These are phyloP conservation scores for Avicennia marina DNA, from an alignment of 257 asterid genomes.

Conservation along the genomic window DNA sequence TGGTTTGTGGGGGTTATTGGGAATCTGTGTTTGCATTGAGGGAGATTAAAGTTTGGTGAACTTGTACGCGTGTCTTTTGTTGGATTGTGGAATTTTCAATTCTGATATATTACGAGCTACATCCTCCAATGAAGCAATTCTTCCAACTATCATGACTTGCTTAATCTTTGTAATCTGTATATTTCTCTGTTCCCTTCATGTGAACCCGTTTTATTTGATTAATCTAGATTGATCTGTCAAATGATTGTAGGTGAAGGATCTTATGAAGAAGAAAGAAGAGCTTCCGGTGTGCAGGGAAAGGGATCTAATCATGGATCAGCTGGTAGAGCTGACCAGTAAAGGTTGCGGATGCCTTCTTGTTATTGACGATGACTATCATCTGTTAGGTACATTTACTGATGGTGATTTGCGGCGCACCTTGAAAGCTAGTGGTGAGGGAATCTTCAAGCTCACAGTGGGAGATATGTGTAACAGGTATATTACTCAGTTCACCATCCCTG, in stretches of 20 bases:
- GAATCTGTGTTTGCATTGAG: too few species aligned
- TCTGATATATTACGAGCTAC: too few species aligned
- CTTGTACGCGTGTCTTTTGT: too few species aligned
- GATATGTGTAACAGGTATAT: slow-evolving; percentile 85
- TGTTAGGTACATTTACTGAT: slow-evolving; percentile 87
- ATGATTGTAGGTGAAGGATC: slow-evolving; percentile 71
- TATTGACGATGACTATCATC: slow-evolving; percentile 47
- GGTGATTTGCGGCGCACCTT: slow-evolving; percentile 86
- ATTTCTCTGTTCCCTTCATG: too few species aligned
- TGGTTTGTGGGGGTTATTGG: too few species aligned
- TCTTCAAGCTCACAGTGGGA: slow-evolving; percentile 87
- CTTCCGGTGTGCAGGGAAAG: slow-evolving; percentile 81
- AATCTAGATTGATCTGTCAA: not conserved
- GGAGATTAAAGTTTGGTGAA: too few species aligned
- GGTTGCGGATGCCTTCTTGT: slow-evolving; percentile 95
- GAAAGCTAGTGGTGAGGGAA: slow-evolving; percentile 83
- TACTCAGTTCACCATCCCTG: not conserved
- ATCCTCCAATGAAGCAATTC: too few species aligned
- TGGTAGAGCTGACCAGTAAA: slow-evolving; percentile 85
- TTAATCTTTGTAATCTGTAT: too few species aligned
- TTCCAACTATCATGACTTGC: too few species aligned
- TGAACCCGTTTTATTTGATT: not conserved
- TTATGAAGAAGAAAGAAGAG: slow-evolving; percentile 78
- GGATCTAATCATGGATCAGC: slow-evolving; percentile 86
- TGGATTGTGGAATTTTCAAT: too few species aligned